phyloP scores from a whole-genome alignment of 2,329 filamentous ascomycete species.

The Stachybotrys elegans region DNA sequence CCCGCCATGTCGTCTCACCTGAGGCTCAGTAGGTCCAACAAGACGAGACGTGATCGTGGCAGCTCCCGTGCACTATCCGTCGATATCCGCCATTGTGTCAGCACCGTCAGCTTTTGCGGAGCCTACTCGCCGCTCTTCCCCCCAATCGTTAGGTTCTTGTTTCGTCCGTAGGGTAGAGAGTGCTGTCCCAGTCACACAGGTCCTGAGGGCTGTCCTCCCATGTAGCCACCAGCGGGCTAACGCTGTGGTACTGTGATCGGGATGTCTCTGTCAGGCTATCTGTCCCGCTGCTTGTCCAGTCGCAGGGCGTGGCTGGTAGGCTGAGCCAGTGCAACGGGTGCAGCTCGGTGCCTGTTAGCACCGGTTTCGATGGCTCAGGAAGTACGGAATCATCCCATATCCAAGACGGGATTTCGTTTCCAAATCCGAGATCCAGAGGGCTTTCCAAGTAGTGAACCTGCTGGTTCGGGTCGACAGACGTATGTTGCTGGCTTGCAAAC shows the following conservation, averaged over 20 bases:
- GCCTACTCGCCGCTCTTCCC: too few species aligned
- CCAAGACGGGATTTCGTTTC: neutral
- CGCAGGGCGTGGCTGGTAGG: neutral
- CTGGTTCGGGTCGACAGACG: too few species aligned
- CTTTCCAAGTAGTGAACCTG: neutral
- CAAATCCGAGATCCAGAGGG: neutral
- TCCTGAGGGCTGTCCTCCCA: slow-evolving; percentile 1
- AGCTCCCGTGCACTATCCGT: too few species aligned
- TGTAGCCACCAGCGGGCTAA: neutral
- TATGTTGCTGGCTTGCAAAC: slow-evolving; percentile 15
- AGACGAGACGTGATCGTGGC: too few species aligned
- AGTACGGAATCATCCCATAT: neutral
- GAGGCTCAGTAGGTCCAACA: too few species aligned
- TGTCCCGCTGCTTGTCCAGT: neutral
- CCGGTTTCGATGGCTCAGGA: neutral
- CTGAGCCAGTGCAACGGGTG: neutral
- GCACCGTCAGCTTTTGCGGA: too few species aligned
- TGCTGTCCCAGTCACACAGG: neutral
- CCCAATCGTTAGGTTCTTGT: too few species aligned
- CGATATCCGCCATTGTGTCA: too few species aligned
- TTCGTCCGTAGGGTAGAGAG: neutral
- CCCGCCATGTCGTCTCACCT: too few species aligned
- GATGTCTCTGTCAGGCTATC: slow-evolving; percentile 1
- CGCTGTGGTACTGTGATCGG: neutral
- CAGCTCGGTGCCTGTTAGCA: neutral